phyloP scores from a whole-genome alignment of 495 filamentous ascomycete genomes.

The Daldinia loculata region DNA sequence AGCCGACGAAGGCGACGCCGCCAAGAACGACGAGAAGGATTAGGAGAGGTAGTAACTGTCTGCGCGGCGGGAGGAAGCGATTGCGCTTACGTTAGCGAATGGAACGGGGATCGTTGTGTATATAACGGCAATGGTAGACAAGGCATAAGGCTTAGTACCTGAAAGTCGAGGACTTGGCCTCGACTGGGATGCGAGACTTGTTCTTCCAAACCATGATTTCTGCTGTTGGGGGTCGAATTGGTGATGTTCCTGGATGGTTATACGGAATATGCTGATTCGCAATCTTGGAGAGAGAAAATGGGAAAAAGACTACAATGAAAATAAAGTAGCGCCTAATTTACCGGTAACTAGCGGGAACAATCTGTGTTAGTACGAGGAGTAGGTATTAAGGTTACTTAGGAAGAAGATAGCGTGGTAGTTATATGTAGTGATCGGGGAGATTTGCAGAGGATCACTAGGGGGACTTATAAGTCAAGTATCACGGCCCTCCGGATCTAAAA shows the following conservation, averaged over 20 bases:
- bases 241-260: slow-evolving; percentile 1
- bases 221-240: not conserved
- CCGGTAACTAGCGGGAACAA: not conserved
- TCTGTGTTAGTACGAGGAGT: slow-evolving; percentile 3
- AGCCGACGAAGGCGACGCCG: slow-evolving; percentile 70
- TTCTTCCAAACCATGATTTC: slow-evolving; percentile 32
- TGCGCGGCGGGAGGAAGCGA: slow-evolving; percentile 36
- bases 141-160: slow-evolving; percentile 30
- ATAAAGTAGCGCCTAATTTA: not conserved
- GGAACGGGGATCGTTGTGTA: not conserved
- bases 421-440: not conserved
- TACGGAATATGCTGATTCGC: not conserved
- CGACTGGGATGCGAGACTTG: slow-evolving; percentile 24
- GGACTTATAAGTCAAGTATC: not conserved
- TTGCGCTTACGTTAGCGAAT: slow-evolving; percentile 31
- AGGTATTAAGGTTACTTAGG: slow-evolving; percentile 3
- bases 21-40: slow-evolving; percentile 73
- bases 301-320: not conserved
- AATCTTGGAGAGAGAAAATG: not conserved
- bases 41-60: slow-evolving; percentile 75
- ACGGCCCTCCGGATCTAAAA: not conserved
- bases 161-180: slow-evolving; percentile 36
- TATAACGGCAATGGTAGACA: slow-evolving; percentile 4
- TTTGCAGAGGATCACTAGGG: not conserved
- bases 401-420: too few relatives aligned